Conservation (phyloP, 2,329 filamentous ascomycete genomes). For the Colletotrichum caudatum region DNA sequence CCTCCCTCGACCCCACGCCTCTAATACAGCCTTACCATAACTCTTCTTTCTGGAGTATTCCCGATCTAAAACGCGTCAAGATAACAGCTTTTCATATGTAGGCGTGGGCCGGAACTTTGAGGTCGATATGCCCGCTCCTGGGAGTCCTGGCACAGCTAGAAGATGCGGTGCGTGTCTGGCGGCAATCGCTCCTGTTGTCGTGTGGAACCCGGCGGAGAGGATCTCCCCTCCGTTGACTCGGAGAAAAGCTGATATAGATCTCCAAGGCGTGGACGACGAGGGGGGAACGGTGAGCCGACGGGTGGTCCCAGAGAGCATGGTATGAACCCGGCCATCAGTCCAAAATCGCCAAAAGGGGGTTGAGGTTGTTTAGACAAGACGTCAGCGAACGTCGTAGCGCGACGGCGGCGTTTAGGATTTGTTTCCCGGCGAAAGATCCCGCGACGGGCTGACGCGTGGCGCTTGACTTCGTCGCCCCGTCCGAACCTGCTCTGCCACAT, state of each 20-base stretch:
- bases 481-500: not conserved
- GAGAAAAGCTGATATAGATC: accelerated
- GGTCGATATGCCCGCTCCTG: not conserved
- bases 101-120: too few relatives aligned
- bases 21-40: not conserved
- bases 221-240: not conserved
- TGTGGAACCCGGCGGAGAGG: not conserved
- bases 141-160: too few relatives aligned
- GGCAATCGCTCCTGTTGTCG: not conserved
- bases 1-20: not conserved
- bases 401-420: not conserved
- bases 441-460: slow-evolving; percentile 2
- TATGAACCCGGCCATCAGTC: not conserved
- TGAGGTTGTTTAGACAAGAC: not conserved
- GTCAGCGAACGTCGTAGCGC: not conserved
- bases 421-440: not conserved
- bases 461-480: not conserved
- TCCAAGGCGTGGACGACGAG: not conserved
- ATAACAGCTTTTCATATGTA: not conserved
- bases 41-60: not conserved
- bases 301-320: not conserved
- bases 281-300: too few relatives aligned
- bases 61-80: not conserved
- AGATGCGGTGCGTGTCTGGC: not conserved
- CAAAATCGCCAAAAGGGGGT: not conserved